Percentiles rank a stretch among this genome's conserved stretches.
These are phyloP conservation scores for Serendipita vermifera DNA, from an alignment of 768 basidiomycete genomes.

Conservation along the genomic window DNA sequence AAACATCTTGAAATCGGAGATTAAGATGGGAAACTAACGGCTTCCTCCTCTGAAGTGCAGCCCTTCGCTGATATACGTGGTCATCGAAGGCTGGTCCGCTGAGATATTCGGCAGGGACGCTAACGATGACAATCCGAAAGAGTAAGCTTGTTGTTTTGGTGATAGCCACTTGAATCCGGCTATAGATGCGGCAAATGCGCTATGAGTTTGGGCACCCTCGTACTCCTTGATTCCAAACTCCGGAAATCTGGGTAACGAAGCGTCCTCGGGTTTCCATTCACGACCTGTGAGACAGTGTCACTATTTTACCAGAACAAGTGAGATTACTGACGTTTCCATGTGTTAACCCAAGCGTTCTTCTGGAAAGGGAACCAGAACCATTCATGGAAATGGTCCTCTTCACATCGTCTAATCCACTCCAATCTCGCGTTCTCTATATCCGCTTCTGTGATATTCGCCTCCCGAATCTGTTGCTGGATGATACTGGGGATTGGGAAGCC, in stretches of 20 bases:
- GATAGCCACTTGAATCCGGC: background rate
- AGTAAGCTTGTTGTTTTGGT: conserved; percentile 3
- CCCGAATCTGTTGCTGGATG: conserved; percentile 16
- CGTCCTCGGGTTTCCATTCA: background rate
- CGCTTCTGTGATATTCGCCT: conserved; percentile 14
- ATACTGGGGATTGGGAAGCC: conserved; percentile 17
- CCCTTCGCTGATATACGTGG: conserved; percentile 10
- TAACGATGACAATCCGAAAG: conserved; percentile 12
- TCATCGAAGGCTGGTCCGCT: conserved; percentile 1
- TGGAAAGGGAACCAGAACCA: conserved; percentile 25
- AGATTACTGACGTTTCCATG: conserved; percentile 16
- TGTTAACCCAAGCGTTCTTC: conserved; percentile 20
- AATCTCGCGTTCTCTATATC: conserved; percentile 16
- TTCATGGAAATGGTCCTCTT: conserved; percentile 22
- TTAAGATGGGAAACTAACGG: conserved; percentile 4
- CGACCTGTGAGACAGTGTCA: conserved; percentile 3
- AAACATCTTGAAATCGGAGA: no score
- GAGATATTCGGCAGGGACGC: conserved; percentile 12
- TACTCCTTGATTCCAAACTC: conserved; percentile 5
- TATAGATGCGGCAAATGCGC: background rate
- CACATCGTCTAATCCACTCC: conserved; percentile 18
- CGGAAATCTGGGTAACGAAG: background rate
- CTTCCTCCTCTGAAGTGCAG: conserved; percentile 13
- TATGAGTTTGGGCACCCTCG: background rate
- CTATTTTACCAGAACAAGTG: background rate